These are phyloP conservation scores for Claviceps arundinis DNA, from an alignment of 2,329 filamentous ascomycete genomes.

Conservation along the genomic window DNA sequence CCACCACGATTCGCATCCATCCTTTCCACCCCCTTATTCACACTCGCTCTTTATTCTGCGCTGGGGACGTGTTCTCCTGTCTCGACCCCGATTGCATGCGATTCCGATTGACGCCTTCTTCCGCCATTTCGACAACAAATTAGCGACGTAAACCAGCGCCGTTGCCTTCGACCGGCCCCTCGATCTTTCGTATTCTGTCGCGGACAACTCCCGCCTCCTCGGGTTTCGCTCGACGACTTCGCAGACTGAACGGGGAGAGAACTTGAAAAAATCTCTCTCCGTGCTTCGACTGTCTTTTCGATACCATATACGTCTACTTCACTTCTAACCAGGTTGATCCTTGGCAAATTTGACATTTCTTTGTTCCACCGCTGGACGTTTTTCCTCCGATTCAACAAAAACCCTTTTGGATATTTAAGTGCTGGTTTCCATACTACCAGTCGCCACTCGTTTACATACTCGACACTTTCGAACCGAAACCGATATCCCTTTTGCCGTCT, in stretches of 20 bases:
- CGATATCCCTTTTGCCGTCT: not conserved
- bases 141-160: constrained; percentile 1
- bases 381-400: not conserved
- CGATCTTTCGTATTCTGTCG: not conserved
- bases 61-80: not conserved
- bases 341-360: constrained; percentile 25
- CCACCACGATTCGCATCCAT: not conserved
- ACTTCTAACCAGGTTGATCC: constrained; percentile 39
- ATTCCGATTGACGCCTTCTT: constrained; percentile 4
- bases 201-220: not conserved
- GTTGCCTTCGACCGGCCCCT: not conserved
- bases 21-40: not conserved
- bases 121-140: not conserved
- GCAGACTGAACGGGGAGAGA: not conserved
- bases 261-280: no score
- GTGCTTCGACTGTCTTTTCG: constrained; percentile 7
- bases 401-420: no score
- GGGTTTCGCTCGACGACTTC: not conserved
- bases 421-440: no score
- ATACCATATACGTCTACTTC: constrained; percentile 8
- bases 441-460: no score
- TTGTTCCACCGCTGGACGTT: constrained; percentile 5
- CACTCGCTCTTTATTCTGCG: not conserved
- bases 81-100: constrained; percentile 1
- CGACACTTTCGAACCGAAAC: not conserved